Percentiles rank a stretch among this genome's conserved stretches.
These are phyloP conservation scores for Penicillium sp. DNA, from an alignment of 2,329 filamentous ascomycete species.

Conservation along the genomic window DNA sequence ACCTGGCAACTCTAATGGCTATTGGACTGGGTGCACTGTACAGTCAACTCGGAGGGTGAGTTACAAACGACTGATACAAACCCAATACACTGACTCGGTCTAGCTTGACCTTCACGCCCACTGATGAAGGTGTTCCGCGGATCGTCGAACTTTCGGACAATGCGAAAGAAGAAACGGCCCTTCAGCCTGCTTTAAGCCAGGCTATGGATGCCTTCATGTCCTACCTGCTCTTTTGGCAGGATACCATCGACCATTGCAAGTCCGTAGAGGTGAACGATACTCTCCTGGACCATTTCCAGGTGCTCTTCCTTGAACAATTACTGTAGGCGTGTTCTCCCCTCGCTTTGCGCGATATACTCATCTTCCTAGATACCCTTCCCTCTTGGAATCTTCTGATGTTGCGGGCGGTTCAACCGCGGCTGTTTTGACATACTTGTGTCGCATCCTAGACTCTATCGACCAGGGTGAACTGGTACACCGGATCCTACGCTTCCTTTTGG, in stretches of 20 bases:
- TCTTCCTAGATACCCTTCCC: slow-evolving; percentile 70
- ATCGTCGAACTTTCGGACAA: slow-evolving; percentile 89
- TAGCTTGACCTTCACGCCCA: slow-evolving; percentile 76
- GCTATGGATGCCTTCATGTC: slow-evolving; percentile 91
- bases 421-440: slow-evolving; percentile 84
- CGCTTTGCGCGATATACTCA: slow-evolving; percentile 1
- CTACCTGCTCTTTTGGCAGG: slow-evolving; percentile 95
- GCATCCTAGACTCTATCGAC: slow-evolving; percentile 84
- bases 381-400: slow-evolving; percentile 93
- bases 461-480: slow-evolving; percentile 92
- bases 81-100: slow-evolving; percentile 23
- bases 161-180: slow-evolving; percentile 64
- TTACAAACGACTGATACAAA: not conserved
- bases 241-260: slow-evolving; percentile 90
- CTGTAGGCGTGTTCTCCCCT: slow-evolving; percentile 54
- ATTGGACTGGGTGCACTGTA: slow-evolving; percentile 79
- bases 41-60: slow-evolving; percentile 59
- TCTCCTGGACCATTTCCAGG: slow-evolving; percentile 91
- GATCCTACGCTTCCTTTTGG: slow-evolving; percentile 85
- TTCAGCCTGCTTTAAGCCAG: slow-evolving; percentile 73
- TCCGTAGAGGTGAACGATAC: slow-evolving; percentile 89
- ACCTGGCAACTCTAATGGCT: slow-evolving; percentile 93
- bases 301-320: slow-evolving; percentile 90
- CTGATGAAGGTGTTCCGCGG: slow-evolving; percentile 64
- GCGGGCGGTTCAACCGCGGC: slow-evolving; percentile 95